Evolutionary conservation across 495 filamentous ascomycete species (phyloP).

Genomic region (Daldinia childiae): DNA sequence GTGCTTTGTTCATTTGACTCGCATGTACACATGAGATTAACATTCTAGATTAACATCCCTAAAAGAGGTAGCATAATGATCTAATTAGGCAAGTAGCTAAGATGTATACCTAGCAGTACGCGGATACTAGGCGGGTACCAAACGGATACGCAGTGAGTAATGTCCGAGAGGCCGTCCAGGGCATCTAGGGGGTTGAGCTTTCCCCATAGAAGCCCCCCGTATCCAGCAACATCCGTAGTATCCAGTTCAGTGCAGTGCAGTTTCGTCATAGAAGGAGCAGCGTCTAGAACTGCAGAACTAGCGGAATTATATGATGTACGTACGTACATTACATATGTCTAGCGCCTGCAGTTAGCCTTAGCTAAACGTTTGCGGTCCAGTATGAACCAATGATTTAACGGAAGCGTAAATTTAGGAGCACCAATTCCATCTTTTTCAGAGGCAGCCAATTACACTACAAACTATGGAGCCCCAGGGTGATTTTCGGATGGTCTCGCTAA

Average conservation of each 20-base stretch:
- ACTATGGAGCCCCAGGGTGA: not conserved
- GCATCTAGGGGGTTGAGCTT: constrained; percentile 31
- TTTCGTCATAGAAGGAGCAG: constrained; percentile 28
- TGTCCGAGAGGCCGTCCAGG: constrained; percentile 37
- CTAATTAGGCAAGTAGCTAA: constrained; percentile 41
- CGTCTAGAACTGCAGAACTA: not conserved
- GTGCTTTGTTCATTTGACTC: constrained; percentile 38
- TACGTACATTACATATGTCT: not conserved
- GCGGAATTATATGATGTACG: not conserved
- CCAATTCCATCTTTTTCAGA: not conserved
- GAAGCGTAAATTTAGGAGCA: not conserved
- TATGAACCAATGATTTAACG: constrained; percentile 7
- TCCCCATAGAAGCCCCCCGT: constrained; percentile 21
- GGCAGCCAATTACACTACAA: not conserved
- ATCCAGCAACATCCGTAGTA: not conserved
- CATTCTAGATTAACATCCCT: constrained; percentile 14
- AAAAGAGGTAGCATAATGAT: constrained; percentile 17
- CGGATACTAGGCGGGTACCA: constrained; percentile 6
- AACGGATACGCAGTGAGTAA: constrained; percentile 19
- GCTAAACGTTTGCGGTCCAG: constrained; percentile 25
- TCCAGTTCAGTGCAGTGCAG: not conserved
- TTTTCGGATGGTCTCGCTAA: not conserved
- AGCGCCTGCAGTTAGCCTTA: constrained; percentile 7
- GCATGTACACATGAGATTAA: constrained; percentile 22
- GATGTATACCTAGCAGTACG: not conserved